Evolutionary conservation across 2,329 filamentous ascomycete genomes (phyloP).

Genomic region (Fusarium mexicanum): DNA sequence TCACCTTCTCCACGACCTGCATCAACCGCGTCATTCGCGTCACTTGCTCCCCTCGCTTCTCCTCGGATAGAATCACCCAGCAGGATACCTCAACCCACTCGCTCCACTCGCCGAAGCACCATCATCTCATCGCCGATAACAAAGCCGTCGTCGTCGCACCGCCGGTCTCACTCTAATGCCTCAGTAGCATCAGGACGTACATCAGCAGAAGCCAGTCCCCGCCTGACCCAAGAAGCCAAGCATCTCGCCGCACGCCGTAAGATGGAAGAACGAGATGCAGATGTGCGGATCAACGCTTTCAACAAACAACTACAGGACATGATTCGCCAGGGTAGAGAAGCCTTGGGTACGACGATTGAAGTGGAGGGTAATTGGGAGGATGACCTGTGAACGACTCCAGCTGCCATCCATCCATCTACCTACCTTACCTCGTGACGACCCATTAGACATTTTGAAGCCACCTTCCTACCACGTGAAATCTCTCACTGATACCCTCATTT

Average conservation of each 20-base stretch:
- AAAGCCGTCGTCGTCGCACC: constrained; percentile 43
- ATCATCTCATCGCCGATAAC: constrained; percentile 32
- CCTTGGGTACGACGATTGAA: constrained; percentile 78
- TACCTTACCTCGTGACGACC: constrained; percentile 3
- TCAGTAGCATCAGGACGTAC: constrained; percentile 53
- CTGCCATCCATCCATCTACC: not conserved
- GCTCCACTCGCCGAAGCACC: constrained; percentile 19
- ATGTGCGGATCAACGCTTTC: constrained; percentile 81
- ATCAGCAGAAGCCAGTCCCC: constrained; percentile 53
- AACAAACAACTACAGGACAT: constrained; percentile 83
- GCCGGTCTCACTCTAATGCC: constrained; percentile 57
- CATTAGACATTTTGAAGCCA: constrained; percentile 5
- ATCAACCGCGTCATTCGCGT: constrained; percentile 49
- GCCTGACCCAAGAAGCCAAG: constrained; percentile 73
- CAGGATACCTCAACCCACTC: constrained; percentile 52
- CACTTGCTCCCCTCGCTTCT: constrained; percentile 48
- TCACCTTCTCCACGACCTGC: constrained; percentile 37
- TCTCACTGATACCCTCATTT: constrained; percentile 35
- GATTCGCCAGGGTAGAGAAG: constrained; percentile 89
- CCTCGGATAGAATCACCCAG: constrained; percentile 51
- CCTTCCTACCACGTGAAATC: constrained; percentile 3
- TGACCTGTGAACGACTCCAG: constrained; percentile 35
- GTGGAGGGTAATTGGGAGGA: constrained; percentile 60
- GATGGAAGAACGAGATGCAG: constrained; percentile 79
- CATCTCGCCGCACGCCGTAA: constrained; percentile 76